Conservation (phyloP, 2,329 filamentous ascomycete species). For the Colletotrichum tofieldiae region DNA sequence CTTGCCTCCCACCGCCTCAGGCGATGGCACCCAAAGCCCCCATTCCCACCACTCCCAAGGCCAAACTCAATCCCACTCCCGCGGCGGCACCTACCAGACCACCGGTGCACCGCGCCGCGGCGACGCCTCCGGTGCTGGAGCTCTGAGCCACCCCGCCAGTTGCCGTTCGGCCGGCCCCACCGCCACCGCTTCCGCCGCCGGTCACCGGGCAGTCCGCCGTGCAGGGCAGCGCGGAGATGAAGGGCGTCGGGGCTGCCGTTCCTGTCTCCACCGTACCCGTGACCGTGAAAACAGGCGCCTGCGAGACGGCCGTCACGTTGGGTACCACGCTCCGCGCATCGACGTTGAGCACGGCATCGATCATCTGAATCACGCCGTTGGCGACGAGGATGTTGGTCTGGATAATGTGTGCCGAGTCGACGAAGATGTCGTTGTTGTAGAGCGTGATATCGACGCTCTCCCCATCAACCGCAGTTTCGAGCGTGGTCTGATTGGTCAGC, state of each 20-base stretch:
- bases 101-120: slow-evolving; percentile 33
- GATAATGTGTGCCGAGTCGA: slow-evolving; percentile 68
- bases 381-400: slow-evolving; percentile 68
- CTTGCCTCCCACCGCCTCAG: slow-evolving; percentile 11
- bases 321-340: slow-evolving; percentile 47
- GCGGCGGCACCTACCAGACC: slow-evolving; percentile 9
- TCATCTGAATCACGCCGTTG: slow-evolving; percentile 72
- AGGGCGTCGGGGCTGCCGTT: slow-evolving; percentile 55
- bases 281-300: slow-evolving; percentile 51
- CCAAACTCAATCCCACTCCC: slow-evolving; percentile 36
- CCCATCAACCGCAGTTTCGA: slow-evolving; percentile 23
- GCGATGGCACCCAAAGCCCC: slow-evolving; percentile 28
- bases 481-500: slow-evolving; percentile 18
- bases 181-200: slow-evolving; percentile 26
- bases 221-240: slow-evolving; percentile 61
- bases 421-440: slow-evolving; percentile 60
- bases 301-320: slow-evolving; percentile 52
- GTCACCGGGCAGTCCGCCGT: slow-evolving; percentile 56
- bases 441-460: slow-evolving; percentile 33
- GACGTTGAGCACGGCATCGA: slow-evolving; percentile 67
- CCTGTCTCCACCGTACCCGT: slow-evolving; percentile 39
- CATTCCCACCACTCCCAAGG: slow-evolving; percentile 28
- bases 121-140: slow-evolving; percentile 32
- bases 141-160: slow-evolving; percentile 29
- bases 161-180: slow-evolving; percentile 17